Evolutionary conservation across 192 early-diverging fungal species (phyloP).

Genomic region (Backusella morwellensis): DNA sequence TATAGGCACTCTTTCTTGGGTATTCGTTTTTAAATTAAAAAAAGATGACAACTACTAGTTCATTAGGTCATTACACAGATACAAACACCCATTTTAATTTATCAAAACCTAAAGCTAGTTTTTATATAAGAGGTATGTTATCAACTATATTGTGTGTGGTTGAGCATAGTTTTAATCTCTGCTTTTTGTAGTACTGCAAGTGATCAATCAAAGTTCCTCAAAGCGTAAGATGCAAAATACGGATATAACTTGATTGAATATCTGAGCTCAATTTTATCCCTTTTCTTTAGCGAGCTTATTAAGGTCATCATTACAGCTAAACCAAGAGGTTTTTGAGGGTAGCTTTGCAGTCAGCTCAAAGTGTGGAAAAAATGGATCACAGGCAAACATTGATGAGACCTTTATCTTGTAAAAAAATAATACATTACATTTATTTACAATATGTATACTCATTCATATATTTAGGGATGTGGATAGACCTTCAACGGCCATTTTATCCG

Average conservation of each 20-base stretch:
- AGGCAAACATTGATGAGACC: constrained; percentile 27
- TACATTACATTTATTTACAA: no score
- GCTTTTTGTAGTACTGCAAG: constrained; percentile 8
- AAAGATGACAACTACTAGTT: background rate
- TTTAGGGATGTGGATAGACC: constrained; percentile 23
- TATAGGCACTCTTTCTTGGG: background rate
- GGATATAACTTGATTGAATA: background rate
- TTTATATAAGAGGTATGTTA: constrained; percentile 26
- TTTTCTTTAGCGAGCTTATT: background rate
- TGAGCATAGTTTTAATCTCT: no score
- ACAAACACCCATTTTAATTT: background rate
- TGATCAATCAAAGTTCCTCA: constrained; percentile 3
- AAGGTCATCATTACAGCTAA: constrained; percentile 1
- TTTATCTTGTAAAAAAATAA: constrained; percentile 14
- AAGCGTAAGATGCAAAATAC: constrained; percentile 11
- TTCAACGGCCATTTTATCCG: constrained; percentile 1
- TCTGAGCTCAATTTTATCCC: background rate
- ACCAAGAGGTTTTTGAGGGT: constrained; percentile 8
- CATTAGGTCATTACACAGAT: background rate
- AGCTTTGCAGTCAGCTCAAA: constrained; percentile 6
- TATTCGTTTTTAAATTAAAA: background rate
- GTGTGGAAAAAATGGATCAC: constrained; percentile 24
- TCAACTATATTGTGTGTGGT: no score
- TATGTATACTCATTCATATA: background rate
- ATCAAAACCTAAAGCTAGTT: constrained; percentile 16